A percentile compares a stretch with the other conserved stretches of the same genome.
These are phyloP conservation scores for Brassica nigra DNA, from an alignment of 345 rosid species.

Conservation along the genomic window DNA sequence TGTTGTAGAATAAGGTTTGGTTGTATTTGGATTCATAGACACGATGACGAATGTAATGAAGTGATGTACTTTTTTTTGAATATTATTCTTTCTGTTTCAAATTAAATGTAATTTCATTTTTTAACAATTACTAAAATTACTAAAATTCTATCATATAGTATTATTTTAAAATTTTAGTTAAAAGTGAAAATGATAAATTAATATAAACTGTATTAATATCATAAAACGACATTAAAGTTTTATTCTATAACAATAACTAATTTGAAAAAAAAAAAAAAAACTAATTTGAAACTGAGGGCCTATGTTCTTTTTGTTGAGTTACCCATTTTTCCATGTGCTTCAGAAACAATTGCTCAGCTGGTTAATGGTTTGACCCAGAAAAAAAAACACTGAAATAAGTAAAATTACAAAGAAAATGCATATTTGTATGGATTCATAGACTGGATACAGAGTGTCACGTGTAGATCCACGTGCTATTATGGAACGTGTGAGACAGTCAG, in stretches of 20 bases:
- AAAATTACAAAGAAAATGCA: not conserved
- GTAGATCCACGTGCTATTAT: slow-evolving; percentile 31
- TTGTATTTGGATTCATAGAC: slow-evolving; percentile 19
- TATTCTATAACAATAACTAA: no score
- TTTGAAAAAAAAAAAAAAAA: no score
- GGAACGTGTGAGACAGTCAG: slow-evolving; percentile 32
- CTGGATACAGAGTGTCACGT: slow-evolving; percentile 24
- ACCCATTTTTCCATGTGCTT: not conserved
- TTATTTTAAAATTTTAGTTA: no score
- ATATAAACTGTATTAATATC: no score
- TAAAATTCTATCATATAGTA: no score
- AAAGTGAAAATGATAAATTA: not conserved
- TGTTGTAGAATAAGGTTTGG: slow-evolving; percentile 13
- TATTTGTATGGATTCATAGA: not conserved
- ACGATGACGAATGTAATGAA: slow-evolving; percentile 11
- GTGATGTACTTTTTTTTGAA: not conserved
- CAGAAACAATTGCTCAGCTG: not conserved
- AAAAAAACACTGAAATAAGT: not conserved
- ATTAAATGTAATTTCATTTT: not conserved
- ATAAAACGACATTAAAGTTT: no score
- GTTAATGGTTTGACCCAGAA: not conserved
- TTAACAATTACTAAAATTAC: no score
- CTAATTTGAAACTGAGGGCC: not conserved
- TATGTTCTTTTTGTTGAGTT: not conserved
- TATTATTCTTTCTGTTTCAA: not conserved